A percentile compares a stretch with the other conserved stretches of the same genome.
These are phyloP conservation scores for Trichoderma koningiopsis DNA, from an alignment of 2,329 filamentous ascomycete genomes.

Conservation along the genomic window DNA sequence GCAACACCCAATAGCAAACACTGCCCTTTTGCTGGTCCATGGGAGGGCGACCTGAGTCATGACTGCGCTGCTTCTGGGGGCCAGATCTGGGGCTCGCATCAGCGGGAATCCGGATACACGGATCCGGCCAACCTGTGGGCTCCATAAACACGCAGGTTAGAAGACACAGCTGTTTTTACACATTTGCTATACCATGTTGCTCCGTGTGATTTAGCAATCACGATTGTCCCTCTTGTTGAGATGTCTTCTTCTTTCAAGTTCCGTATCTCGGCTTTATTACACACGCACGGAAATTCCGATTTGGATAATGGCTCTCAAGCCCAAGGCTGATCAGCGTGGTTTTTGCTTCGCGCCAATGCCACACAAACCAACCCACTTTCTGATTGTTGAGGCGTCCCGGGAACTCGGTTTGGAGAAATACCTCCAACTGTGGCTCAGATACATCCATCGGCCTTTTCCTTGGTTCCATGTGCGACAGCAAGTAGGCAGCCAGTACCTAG, in stretches of 20 bases:
- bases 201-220: too few species aligned
- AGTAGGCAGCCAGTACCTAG: neutral
- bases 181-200: neutral
- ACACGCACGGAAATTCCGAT: neutral
- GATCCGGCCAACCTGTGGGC: neutral
- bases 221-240: neutral
- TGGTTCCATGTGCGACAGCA: neutral
- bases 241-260: neutral
- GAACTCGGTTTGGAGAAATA: conserved; percentile 6
- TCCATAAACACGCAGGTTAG: neutral
- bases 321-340: neutral
- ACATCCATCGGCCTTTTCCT: conserved; percentile 7
- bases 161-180: too few species aligned
- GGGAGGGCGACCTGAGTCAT: neutral
- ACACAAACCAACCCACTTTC: conserved; percentile 8
- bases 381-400: conserved; percentile 11
- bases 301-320: neutral
- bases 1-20: neutral
- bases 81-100: conserved; percentile 5
- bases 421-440: neutral
- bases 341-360: neutral
- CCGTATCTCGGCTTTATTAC: too few species aligned
- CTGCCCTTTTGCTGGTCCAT: neutral
- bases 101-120: conserved; percentile 1
- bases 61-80: neutral